A percentile compares a stretch with the other conserved stretches of the same genome.
Conservation (phyloP, 2,329 filamentous ascomycete species). For the Polytolypa hystricis region DNA sequence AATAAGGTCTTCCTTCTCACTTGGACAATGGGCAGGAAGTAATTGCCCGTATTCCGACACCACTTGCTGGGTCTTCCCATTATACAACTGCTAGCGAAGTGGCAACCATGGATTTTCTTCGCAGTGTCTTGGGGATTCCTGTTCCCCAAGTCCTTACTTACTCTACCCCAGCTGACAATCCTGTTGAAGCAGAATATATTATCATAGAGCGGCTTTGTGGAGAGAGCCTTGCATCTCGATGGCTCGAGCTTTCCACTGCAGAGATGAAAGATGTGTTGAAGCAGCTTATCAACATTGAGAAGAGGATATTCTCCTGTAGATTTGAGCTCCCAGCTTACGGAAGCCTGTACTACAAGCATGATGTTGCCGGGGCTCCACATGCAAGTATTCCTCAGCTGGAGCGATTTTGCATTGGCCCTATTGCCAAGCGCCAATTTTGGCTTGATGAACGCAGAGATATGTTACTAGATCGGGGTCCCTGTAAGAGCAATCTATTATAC, state of each 20-base stretch:
- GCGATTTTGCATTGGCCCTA: slow-evolving; percentile 19
- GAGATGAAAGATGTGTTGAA: slow-evolving; percentile 18
- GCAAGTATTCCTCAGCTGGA: slow-evolving; percentile 10
- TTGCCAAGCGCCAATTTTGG: slow-evolving; percentile 21
- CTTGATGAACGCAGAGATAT: slow-evolving; percentile 16
- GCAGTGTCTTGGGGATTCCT: slow-evolving; percentile 21
- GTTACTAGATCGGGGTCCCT: slow-evolving; percentile 19
- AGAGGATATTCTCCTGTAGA: slow-evolving; percentile 17
- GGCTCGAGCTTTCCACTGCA: slow-evolving; percentile 17
- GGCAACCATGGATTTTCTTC: slow-evolving; percentile 25
- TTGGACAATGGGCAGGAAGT: slow-evolving; percentile 14
- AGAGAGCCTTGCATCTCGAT: slow-evolving; percentile 19
- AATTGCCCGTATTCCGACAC: slow-evolving; percentile 18
- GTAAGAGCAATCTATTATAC: slow-evolving; percentile 8
- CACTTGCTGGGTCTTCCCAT: slow-evolving; percentile 17
- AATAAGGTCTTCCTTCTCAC: slow-evolving; percentile 18
- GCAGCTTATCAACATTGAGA: slow-evolving; percentile 18
- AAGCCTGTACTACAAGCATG: slow-evolving; percentile 18
- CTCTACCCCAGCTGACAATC: slow-evolving; percentile 24
- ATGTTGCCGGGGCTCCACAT: slow-evolving; percentile 11
- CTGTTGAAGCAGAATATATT: slow-evolving; percentile 32
- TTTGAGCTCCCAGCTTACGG: slow-evolving; percentile 21
- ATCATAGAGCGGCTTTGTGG: slow-evolving; percentile 32
- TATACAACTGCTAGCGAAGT: slow-evolving; percentile 28
- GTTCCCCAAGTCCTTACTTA: slow-evolving; percentile 28